Evolutionary conservation across 2,329 filamentous ascomycete species (phyloP).

Genomic region (Sporothrix protearum): DNA sequence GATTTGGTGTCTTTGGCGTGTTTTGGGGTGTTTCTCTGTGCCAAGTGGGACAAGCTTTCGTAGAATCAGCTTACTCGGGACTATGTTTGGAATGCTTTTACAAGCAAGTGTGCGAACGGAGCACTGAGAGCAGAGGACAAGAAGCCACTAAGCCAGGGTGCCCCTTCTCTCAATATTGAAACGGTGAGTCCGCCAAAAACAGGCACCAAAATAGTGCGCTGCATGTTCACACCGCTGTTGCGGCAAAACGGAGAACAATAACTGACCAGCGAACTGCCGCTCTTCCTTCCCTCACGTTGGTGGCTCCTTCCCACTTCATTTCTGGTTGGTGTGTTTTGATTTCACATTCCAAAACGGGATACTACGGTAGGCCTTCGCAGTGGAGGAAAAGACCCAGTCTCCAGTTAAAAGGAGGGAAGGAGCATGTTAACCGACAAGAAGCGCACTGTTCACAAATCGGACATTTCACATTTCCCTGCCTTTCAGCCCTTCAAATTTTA

Average conservation of each 20-base stretch:
- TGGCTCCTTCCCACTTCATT: background rate
- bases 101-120: background rate
- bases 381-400: background rate
- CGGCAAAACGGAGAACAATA: background rate
- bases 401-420: background rate
- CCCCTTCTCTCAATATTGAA: background rate
- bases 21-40: background rate
- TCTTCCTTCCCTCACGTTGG: background rate
- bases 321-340: background rate
- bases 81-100: background rate
- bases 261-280: background rate
- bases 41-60: conserved; percentile 11
- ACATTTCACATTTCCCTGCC: too few relatives aligned
- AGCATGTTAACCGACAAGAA: background rate
- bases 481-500: background rate
- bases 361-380: background rate
- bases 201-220: background rate
- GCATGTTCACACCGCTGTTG: background rate
- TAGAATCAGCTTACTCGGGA: conserved; percentile 8
- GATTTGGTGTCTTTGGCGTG: background rate
- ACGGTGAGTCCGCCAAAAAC: background rate
- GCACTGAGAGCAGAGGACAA: conserved; percentile 4
- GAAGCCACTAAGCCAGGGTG: background rate
- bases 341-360: conserved; percentile 11
- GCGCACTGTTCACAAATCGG: conserved; percentile 11